A percentile compares a stretch with the other conserved stretches of the same genome.
These are phyloP conservation scores for Emergomyces pasteurianus DNA, from an alignment of 2,329 filamentous ascomycete species.

Conservation along the genomic window DNA sequence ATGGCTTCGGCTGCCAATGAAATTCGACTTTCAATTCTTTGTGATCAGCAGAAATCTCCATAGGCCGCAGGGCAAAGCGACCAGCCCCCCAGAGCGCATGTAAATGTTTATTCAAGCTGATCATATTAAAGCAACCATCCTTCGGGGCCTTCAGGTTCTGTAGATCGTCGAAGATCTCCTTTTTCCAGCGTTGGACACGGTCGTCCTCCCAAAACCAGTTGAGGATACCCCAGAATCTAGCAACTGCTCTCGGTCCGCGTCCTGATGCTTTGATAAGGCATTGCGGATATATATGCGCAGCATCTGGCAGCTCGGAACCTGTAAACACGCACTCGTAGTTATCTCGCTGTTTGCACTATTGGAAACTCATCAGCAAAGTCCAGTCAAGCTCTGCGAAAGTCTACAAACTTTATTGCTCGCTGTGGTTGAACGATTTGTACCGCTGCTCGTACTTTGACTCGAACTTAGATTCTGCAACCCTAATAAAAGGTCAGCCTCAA, in stretches of 20 bases:
- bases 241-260: not conserved
- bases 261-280: not conserved
- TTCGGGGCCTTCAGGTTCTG: not conserved
- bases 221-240: not conserved
- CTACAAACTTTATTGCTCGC: not conserved
- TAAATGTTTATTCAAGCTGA: not conserved
- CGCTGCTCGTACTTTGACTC: not conserved
- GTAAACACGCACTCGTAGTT: not conserved
- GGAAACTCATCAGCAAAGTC: not conserved
- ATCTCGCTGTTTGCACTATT: not conserved
- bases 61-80: not conserved
- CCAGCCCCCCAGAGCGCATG: not conserved
- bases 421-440: not conserved
- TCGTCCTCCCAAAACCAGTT: not conserved
- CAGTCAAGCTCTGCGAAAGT: not conserved
- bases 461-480: not conserved
- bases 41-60: not conserved
- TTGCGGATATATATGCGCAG: not conserved
- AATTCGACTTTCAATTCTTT: not conserved
- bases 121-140: not conserved
- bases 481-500: not conserved
- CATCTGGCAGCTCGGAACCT: not conserved
- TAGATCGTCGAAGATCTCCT: not conserved
- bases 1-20: not conserved
- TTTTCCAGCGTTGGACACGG: not conserved